Evolutionary conservation across 2,329 filamentous ascomycete species (phyloP).

Genomic region (Truncatella angustata): DNA sequence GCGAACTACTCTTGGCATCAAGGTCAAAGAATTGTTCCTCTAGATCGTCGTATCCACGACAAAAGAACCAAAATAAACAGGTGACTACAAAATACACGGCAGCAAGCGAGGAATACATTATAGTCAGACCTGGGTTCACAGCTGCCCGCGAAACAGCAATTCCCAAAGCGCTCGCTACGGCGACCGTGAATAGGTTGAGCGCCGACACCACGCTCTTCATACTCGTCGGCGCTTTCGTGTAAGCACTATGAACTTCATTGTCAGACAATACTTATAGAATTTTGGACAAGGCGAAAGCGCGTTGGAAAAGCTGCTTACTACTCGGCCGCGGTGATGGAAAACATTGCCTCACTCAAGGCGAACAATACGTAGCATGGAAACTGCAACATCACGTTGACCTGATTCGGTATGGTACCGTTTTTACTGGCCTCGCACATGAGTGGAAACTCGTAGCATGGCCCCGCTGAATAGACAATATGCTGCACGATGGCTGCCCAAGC

Average conservation of each 20-base stretch:
- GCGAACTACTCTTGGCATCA: background rate
- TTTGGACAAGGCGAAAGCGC: too few species aligned
- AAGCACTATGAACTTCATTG: too few species aligned
- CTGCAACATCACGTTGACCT: background rate
- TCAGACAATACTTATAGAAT: too few species aligned
- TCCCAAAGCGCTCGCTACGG: background rate
- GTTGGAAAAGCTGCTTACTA: too few species aligned
- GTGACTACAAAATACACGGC: background rate
- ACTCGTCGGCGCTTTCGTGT: background rate
- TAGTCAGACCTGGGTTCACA: background rate
- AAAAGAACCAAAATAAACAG: background rate
- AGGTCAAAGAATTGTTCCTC: background rate
- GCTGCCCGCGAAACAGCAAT: background rate
- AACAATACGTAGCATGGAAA: background rate
- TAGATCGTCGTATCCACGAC: background rate
- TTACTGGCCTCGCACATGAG: background rate
- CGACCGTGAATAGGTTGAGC: background rate
- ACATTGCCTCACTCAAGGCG: background rate
- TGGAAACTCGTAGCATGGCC: background rate
- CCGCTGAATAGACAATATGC: background rate
- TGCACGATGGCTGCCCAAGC: background rate
- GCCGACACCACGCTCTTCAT: slow-evolving; percentile 1
- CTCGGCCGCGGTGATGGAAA: background rate
- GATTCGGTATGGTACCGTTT: background rate
- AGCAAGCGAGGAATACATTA: background rate